A percentile compares a stretch with the other conserved stretches of the same genome.
phyloP scores from a whole-genome alignment of 306 rosid species.

The Phaseolus lunatus region DNA sequence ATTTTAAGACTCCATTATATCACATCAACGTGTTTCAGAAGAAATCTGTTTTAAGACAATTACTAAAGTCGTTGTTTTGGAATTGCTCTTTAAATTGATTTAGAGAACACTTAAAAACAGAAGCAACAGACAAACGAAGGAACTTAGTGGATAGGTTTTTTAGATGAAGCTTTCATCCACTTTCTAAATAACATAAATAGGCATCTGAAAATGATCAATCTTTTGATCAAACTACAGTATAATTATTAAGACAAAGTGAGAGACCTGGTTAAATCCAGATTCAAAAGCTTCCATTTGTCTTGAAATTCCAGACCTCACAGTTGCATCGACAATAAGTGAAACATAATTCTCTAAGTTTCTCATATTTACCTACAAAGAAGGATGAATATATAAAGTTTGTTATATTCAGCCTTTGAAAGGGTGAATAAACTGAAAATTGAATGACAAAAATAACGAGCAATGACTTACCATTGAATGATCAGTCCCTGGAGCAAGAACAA shows the following conservation, averaged over 20 bases:
- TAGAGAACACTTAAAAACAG: too few species aligned
- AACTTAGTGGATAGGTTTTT: too few species aligned
- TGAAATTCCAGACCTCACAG: constrained; percentile 75
- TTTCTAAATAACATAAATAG: too few species aligned
- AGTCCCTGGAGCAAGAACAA: constrained; percentile 63
- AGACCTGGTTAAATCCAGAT: constrained; percentile 91
- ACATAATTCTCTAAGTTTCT: constrained; percentile 81
- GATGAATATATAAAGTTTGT: constrained; percentile 31
- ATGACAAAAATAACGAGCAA: constrained; percentile 26
- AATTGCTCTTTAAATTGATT: too few species aligned
- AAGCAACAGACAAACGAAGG: too few species aligned
- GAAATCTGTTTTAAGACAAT: too few species aligned
- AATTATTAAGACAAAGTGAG: constrained; percentile 29
- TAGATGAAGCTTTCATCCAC: too few species aligned
- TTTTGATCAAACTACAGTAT: not conserved
- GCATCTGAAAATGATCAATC: not conserved
- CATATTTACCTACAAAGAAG: constrained; percentile 69
- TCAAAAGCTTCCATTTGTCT: constrained; percentile 94
- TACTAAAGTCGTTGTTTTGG: too few species aligned
- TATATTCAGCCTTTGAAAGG: constrained; percentile 31
- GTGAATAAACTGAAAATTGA: constrained; percentile 29
- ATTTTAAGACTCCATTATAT: too few species aligned
- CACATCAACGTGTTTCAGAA: too few species aligned
- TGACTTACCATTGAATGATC: constrained; percentile 65
- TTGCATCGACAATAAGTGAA: constrained; percentile 74